Evolutionary conservation across 2,329 filamentous ascomycete species (phyloP).

Genomic region (Fusarium denticulatum): DNA sequence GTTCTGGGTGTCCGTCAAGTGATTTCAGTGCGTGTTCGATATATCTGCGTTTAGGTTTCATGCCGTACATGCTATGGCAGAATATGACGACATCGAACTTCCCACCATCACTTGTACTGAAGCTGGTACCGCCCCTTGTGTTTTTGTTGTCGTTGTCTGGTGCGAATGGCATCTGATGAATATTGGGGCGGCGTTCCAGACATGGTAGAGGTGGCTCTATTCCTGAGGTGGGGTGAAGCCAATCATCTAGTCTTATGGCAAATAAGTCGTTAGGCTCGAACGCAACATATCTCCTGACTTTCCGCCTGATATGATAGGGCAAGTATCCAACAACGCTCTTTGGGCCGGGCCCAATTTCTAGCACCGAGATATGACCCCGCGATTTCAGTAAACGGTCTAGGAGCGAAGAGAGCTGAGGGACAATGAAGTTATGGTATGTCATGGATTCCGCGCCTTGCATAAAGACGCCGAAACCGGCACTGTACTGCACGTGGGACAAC

Average conservation of each 20-base stretch:
- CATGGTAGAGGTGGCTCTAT: slow-evolving; percentile 49
- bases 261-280: slow-evolving; percentile 64
- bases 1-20: slow-evolving; percentile 53
- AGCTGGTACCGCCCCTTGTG: slow-evolving; percentile 37
- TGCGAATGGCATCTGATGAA: slow-evolving; percentile 55
- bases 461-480: background rate
- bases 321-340: slow-evolving; percentile 63
- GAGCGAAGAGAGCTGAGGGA: background rate
- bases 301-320: slow-evolving; percentile 53
- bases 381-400: background rate
- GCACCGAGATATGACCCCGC: slow-evolving; percentile 58
- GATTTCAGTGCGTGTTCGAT: slow-evolving; percentile 60
- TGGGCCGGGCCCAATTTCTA: slow-evolving; percentile 69
- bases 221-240: slow-evolving; percentile 47
- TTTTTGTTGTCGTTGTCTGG: slow-evolving; percentile 1
- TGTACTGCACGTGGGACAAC: background rate
- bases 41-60: slow-evolving; percentile 58
- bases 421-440: background rate
- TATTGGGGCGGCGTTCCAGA: slow-evolving; percentile 51
- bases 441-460: background rate
- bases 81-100: slow-evolving; percentile 67
- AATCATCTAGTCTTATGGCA: slow-evolving; percentile 55
- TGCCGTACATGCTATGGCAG: slow-evolving; percentile 72
- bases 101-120: slow-evolving; percentile 30
- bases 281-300: slow-evolving; percentile 61